Percentiles rank a stretch among this genome's conserved stretches.
Conservation (phyloP, 1,284 basidiomycete genomes). For the Cutaneotrichosporon sp. region DNA sequence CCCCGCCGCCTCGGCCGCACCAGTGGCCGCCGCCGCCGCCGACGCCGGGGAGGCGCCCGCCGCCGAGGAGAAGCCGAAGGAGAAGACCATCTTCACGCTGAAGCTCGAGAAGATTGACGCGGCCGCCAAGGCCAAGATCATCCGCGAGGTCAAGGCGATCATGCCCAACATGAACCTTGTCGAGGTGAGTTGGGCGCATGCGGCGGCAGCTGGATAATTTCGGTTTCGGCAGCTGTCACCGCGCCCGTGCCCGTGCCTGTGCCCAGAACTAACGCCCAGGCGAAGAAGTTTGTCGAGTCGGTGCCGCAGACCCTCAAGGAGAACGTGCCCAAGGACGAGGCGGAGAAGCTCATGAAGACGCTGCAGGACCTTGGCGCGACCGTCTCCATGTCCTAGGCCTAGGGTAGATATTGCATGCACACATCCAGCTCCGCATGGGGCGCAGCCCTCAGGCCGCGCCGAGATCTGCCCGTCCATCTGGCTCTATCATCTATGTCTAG, state of each 20-base stretch:
- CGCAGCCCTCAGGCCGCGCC: too few species aligned
- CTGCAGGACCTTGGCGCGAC: slow-evolving; percentile 89
- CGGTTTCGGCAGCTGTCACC: not conserved
- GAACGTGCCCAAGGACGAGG: slow-evolving; percentile 94
- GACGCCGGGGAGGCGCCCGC: slow-evolving; percentile 55
- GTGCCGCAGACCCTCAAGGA: slow-evolving; percentile 94
- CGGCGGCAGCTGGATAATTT: not conserved
- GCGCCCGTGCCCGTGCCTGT: not conserved
- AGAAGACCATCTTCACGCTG: slow-evolving; percentile 97
- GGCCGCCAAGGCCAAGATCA: slow-evolving; percentile 91
- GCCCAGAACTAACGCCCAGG: slow-evolving; percentile 59
- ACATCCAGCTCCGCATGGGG: slow-evolving; percentile 22
- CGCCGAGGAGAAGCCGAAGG: slow-evolving; percentile 85
- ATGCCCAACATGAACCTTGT: slow-evolving; percentile 94
- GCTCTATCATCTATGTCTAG: slow-evolving; percentile 11
- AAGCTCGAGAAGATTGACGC: slow-evolving; percentile 92
- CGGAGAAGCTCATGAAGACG: slow-evolving; percentile 90
- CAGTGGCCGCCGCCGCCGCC: slow-evolving; percentile 60
- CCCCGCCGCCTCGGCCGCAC: slow-evolving; percentile 71
- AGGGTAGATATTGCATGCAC: slow-evolving; percentile 19
- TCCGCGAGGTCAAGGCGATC: slow-evolving; percentile 94
- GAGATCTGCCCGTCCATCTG: too few species aligned
- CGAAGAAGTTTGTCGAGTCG: slow-evolving; percentile 99
- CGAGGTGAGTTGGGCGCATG: slow-evolving; percentile 65
- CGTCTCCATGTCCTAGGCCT: slow-evolving; percentile 61